Evolutionary conservation across 257 asterid species (phyloP).

Genomic region (Euphrasia confusa): DNA sequence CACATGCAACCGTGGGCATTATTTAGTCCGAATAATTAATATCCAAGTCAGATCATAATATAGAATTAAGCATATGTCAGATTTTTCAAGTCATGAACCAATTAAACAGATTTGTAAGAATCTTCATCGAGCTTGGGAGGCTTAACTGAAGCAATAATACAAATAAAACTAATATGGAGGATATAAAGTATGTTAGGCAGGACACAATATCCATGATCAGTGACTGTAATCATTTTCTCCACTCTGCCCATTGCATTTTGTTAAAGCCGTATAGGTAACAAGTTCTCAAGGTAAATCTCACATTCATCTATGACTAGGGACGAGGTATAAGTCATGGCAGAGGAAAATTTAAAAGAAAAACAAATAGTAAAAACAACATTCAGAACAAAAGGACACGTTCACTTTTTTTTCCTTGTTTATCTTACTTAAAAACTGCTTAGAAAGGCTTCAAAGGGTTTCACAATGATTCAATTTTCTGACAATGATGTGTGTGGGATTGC

Average conservation of each 20-base stretch:
- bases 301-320: neutral
- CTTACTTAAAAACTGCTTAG: neutral
- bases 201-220: neutral
- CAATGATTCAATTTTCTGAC: neutral
- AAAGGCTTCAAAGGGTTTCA: neutral
- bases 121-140: neutral
- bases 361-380: neutral
- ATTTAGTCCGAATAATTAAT: neutral
- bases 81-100: neutral
- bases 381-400: neutral
- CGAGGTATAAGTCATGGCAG: neutral
- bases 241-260: neutral
- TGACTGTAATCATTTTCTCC: neutral
- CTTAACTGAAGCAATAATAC: neutral
- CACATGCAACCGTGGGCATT: neutral
- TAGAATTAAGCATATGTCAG: neutral
- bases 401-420: neutral
- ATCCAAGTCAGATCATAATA: neutral
- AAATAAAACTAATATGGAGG: neutral
- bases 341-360: neutral
- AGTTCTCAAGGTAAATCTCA: neutral
- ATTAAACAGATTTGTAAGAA: neutral
- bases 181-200: neutral
- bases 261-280: neutral
- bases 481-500: neutral